phyloP scores from a whole-genome alignment of 2,329 filamentous ascomycete genomes.

The Colletotrichum incanum region DNA sequence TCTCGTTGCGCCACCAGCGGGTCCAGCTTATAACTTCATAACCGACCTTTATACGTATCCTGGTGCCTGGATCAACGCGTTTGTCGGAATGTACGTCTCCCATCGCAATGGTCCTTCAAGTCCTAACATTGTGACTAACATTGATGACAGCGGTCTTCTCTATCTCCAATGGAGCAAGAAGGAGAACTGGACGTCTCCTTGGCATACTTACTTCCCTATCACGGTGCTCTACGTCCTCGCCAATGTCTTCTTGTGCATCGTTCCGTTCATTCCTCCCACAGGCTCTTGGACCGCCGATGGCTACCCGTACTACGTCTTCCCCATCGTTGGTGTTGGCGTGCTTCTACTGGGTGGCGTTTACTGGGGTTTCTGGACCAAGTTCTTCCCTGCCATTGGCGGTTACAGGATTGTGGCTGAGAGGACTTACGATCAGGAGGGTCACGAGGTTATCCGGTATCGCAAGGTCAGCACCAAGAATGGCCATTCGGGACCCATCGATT shows the following conservation, averaged over 20 bases:
- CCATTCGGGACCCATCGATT: conserved; percentile 11
- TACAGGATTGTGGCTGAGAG: conserved; percentile 65
- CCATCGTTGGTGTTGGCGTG: conserved; percentile 68
- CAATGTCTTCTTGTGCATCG: conserved; percentile 67
- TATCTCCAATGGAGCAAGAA: conserved; percentile 66
- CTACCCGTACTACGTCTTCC: conserved; percentile 72
- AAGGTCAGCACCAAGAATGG: conserved; percentile 48
- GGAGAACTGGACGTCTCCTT: conserved; percentile 69
- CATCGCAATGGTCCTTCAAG: neutral
- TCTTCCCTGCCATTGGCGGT: conserved; percentile 64
- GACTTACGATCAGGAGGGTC: conserved; percentile 56
- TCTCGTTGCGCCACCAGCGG: conserved; percentile 76
- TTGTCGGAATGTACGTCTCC: conserved; percentile 55
- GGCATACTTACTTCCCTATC: conserved; percentile 65
- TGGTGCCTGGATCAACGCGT: conserved; percentile 68
- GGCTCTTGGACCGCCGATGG: conserved; percentile 63
- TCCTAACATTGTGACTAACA: neutral
- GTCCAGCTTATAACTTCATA: conserved; percentile 79
- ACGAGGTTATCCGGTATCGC: conserved; percentile 59
- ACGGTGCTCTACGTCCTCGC: conserved; percentile 64
- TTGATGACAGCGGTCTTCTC: conserved; percentile 59
- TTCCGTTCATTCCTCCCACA: conserved; percentile 70
- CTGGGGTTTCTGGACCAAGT: conserved; percentile 68
- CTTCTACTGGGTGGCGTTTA: conserved; percentile 66
- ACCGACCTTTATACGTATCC: conserved; percentile 66